Conservation (phyloP, 208 protist species). For the Zelonia costaricensis region DNA sequence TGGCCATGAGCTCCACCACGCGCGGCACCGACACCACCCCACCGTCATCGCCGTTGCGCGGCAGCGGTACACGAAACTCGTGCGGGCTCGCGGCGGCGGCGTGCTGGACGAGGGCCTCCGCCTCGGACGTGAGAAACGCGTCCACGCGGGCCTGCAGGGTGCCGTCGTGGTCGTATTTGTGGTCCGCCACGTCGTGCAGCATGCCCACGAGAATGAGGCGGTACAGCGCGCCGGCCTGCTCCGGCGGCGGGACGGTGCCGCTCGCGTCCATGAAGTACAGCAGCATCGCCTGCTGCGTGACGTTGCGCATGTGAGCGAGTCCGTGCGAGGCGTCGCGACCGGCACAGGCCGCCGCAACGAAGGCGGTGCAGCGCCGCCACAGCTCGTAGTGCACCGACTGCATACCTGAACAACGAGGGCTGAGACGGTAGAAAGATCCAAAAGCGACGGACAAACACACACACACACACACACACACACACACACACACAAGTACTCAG, state of each 20-base stretch:
- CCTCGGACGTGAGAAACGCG: slow-evolving; percentile 32
- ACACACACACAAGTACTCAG: too few species aligned
- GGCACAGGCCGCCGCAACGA: slow-evolving; percentile 60
- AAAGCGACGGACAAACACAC: not conserved
- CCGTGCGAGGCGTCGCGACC: slow-evolving; percentile 77
- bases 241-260: not conserved
- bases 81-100: not conserved
- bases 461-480: too few species aligned
- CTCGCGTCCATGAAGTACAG: slow-evolving; percentile 52
- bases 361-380: slow-evolving; percentile 63
- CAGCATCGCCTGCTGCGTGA: slow-evolving; percentile 68
- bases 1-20: slow-evolving; percentile 13
- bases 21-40: not conserved
- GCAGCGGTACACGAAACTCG: slow-evolving; percentile 3
- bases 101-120: slow-evolving; percentile 8
- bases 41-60: not conserved
- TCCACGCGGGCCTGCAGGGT: slow-evolving; percentile 32
- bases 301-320: slow-evolving; percentile 72
- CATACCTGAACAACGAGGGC: too few species aligned
- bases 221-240: slow-evolving; percentile 29
- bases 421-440: too few species aligned
- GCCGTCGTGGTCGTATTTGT: slow-evolving; percentile 79
- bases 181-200: slow-evolving; percentile 88
- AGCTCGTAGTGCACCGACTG: slow-evolving; percentile 47
- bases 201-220: slow-evolving; percentile 79